Evolutionary conservation across 2,329 filamentous ascomycete genomes (phyloP).

Genomic region (Ceratocystis cubensis): DNA sequence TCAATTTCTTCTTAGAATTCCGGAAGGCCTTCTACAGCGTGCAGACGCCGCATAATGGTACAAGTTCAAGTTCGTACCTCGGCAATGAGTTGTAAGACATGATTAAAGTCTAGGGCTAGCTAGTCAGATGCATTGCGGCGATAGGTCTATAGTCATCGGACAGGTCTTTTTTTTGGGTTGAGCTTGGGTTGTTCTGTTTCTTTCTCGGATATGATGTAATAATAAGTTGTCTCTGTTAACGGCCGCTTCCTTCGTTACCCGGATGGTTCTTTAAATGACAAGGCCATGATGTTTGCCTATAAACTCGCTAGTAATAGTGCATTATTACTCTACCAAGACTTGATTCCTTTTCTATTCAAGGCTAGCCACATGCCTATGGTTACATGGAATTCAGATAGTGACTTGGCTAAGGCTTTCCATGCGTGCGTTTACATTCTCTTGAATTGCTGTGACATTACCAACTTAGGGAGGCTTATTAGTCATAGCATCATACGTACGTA

Average conservation of each 20-base stretch:
- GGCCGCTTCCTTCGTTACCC: background rate
- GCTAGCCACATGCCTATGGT: background rate
- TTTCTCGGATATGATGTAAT: slow-evolving; percentile 10
- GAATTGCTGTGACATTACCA: background rate
- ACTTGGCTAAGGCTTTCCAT: background rate
- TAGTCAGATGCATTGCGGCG: background rate
- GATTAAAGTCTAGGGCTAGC: background rate
- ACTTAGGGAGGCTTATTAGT: background rate
- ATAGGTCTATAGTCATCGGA: background rate
- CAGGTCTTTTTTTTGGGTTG: slow-evolving; percentile 2
- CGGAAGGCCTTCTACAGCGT: slow-evolving; percentile 18
- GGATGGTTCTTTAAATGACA: background rate
- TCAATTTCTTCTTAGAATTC: slow-evolving; percentile 86
- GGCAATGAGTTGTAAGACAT: slow-evolving; percentile 15
- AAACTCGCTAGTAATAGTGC: background rate
- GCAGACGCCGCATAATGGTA: slow-evolving; percentile 10
- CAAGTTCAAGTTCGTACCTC: slow-evolving; percentile 3
- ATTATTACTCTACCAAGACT: background rate
- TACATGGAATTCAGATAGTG: background rate
- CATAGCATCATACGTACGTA: too few relatives aligned
- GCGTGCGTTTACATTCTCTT: background rate
- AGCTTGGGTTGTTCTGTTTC: background rate
- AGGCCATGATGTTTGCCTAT: background rate
- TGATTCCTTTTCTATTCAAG: background rate
- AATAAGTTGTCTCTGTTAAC: background rate